Base-by-base conservation (phyloP, 2,329 filamentous ascomycete species). In the Helotiales sp. region DNA sequence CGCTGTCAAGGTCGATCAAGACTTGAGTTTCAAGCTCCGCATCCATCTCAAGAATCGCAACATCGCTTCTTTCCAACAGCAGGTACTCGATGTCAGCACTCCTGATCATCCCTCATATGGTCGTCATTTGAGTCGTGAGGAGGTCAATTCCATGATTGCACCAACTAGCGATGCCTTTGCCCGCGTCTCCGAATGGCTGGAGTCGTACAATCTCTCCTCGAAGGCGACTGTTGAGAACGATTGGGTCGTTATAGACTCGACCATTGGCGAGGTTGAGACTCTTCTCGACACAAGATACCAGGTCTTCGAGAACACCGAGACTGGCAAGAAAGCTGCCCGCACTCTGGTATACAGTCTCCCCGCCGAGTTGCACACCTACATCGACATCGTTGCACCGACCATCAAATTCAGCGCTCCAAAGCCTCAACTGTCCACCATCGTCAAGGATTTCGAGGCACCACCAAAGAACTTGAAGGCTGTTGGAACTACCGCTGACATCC, bases 211-310 rank as follows among this genome's bases (percentile, higher is more conserved):
- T 13, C 75, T 83, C 57, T 30, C 54, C 1, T 73, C 73, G 26
- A 34, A n/a, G 47, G 83, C 85, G 74, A 84, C 78, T 71, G 77
- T 83, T 0, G 83, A 85, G 50, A 83, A 83, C 72, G 85, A 87
- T 70, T 87, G 84, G 83, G 81, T 78, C n/a, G 67, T 69, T 40
- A 57, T 76, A 37, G 68, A 71, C 11, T 68, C 71, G 6, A 75
- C 73, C 1, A 65, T 77, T 50, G 67, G 67, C 15, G 57, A 72
- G 54, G 75, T 71, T 0, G 73, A 77, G 52, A 66, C 67, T 7
- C 71, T 78, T 3, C 70, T 78, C 10, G 60, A 74, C 8, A 69
- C 77, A 2, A 69, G 73, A 55, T 78, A 72, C 66, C 55, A 69
- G n/a, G 67, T 74, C 70, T 66, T 63, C 3, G 75, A 78, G 34